These are phyloP conservation scores for Plasmodium fragile DNA, from an alignment of 169 alveolate genomes.

Conservation along the genomic window DNA sequence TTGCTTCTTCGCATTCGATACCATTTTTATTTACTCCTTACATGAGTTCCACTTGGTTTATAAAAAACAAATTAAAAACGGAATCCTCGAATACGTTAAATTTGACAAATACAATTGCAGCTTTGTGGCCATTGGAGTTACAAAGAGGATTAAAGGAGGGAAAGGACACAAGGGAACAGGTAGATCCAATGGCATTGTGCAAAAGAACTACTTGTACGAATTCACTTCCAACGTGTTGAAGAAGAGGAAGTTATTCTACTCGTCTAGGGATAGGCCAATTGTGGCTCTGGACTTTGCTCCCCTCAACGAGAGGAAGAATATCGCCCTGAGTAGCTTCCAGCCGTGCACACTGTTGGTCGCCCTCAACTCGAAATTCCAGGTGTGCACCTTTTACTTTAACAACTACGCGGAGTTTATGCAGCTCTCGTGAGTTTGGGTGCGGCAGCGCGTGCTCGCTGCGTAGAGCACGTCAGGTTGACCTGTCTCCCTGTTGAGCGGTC, in stretches of 20 bases:
- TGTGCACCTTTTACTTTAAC: constrained; percentile 42
- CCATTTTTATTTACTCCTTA: constrained; percentile 26
- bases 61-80: constrained; percentile 32
- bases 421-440: background rate
- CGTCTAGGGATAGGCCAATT: constrained; percentile 34
- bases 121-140: constrained; percentile 40
- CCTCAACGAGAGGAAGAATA: constrained; percentile 5
- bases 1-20: constrained; percentile 43
- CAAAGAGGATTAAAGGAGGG: constrained; percentile 11
- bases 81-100: constrained; percentile 44
- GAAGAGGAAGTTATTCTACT: constrained; percentile 45
- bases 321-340: background rate
- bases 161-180: background rate
- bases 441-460: background rate
- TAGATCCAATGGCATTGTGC: background rate
- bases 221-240: constrained; percentile 23
- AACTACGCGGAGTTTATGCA: constrained; percentile 28
- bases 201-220: constrained; percentile 48
- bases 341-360: constrained; percentile 19
- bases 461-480: background rate
- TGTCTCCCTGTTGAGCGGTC: background rate
- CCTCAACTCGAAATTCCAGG: constrained; percentile 53
- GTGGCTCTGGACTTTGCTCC: constrained; percentile 58
- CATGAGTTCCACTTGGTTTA: constrained; percentile 37
- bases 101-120: constrained; percentile 19